Evolutionary conservation across 2,329 filamentous ascomycete genomes (phyloP), one percentile per base, ranked within the genome.

Genomic region (Pseudogymnoascus sp.): DNA sequence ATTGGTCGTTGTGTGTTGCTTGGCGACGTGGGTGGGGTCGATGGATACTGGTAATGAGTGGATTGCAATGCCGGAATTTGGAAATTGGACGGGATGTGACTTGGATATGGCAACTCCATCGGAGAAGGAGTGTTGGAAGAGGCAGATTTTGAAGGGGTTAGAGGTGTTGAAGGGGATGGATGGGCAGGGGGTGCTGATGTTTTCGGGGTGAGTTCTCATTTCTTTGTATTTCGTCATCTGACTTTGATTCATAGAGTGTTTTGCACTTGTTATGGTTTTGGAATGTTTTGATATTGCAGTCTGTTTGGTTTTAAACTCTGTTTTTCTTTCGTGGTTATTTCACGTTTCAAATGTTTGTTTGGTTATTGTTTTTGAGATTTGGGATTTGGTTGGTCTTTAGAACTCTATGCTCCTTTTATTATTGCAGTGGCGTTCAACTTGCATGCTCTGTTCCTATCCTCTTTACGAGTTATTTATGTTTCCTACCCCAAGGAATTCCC

Each of bases 81-180:
- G 25, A 25, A n/a, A 7, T 7, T 30, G 7, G 14, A 28, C 15
- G 22, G 43, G 43, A 22, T 50, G 43, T 22, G 22, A 22, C 2
- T 6, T 50, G 43, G 22, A 50, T 50, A 22, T 22, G 59, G 39
- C 35, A 15, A 61, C 36, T 35, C 22, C 33, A 11, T 14, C n/a
- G 2, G 28, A 57, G 28, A 61, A n/a, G 47, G 41, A 25, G 20
- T 61, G 28, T 37, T 61, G 38, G 41, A 35, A 11, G 59, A 61
- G 25, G 30, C 33, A 57, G 8, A 61, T 50, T 50, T 50, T 22
- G 14, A 50, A 30, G 43, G 43, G 43, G 43, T 30, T 50, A 22
- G 22, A 50, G 36, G 30, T 18, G 5, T 39, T 47, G 58, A 36
- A 57, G 38, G 12, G 12, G 6, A 33, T 33, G 33, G 22, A 57